A percentile compares a stretch with the other conserved stretches of the same genome.
Evolutionary conservation across 192 early-diverging fungal species (phyloP).

Genomic region (Backusella sp.): DNA sequence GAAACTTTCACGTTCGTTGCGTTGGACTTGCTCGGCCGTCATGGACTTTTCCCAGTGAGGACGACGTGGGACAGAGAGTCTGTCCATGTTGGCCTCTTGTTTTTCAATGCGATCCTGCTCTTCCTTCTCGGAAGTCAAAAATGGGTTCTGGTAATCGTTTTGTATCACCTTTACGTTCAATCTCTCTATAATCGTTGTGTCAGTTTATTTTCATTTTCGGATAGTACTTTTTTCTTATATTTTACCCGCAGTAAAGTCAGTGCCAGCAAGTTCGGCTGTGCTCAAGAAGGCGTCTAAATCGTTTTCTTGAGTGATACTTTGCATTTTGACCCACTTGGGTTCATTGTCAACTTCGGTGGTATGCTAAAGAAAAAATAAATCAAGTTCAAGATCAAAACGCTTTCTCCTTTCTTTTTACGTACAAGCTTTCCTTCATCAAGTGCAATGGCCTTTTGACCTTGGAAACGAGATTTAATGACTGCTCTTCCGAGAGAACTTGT

Average conservation of each 20-base stretch:
- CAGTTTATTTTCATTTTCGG: conserved; percentile 1
- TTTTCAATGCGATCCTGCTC: conserved; percentile 73
- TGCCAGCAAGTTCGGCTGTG: conserved; percentile 93
- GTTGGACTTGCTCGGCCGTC: conserved; percentile 78
- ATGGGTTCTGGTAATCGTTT: conserved; percentile 75
- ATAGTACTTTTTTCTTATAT: background rate
- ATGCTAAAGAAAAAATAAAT: conserved; percentile 47
- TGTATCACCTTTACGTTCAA: conserved; percentile 85
- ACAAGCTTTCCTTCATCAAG: conserved; percentile 39
- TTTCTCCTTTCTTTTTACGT: background rate
- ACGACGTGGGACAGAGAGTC: conserved; percentile 82
- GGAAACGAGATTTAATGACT: conserved; percentile 36
- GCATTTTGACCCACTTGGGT: conserved; percentile 81
- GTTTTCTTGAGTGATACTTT: conserved; percentile 95
- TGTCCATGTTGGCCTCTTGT: conserved; percentile 73
- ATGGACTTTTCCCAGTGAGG: conserved; percentile 89
- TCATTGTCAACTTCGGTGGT: conserved; percentile 85
- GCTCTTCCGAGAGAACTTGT: conserved; percentile 34
- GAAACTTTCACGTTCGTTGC: conserved; percentile 81
- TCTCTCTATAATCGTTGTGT: conserved; percentile 46
- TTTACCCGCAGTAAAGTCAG: conserved; percentile 84
- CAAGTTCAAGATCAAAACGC: background rate
- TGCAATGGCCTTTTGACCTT: conserved; percentile 38
- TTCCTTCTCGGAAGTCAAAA: conserved; percentile 75
- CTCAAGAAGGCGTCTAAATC: conserved; percentile 96